A percentile compares a stretch with the other conserved stretches of the same genome.
Conservation (phyloP, 73 alveolate species). For the Vitrella brassicaformis region DNA sequence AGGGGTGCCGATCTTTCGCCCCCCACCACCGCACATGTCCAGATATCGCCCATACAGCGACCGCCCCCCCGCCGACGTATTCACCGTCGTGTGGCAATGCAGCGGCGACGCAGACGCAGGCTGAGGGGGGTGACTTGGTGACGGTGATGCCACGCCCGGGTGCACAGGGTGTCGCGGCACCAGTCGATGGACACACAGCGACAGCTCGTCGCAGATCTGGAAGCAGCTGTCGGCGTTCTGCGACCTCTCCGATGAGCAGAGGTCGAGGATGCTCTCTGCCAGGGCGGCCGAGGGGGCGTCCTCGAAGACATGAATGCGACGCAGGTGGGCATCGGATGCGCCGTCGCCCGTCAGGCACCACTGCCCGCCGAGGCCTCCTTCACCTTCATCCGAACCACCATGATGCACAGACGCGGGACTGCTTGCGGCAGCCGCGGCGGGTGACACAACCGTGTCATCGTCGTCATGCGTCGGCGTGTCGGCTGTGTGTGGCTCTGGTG, state of each 20-base stretch:
- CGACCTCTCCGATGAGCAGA: neutral
- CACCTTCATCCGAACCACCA: neutral
- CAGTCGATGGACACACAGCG: slow-evolving; percentile 6
- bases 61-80: too few relatives aligned
- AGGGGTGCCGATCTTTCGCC: too few relatives aligned
- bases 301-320: slow-evolving; percentile 11
- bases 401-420: too few relatives aligned
- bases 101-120: too few relatives aligned
- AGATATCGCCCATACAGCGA: too few relatives aligned
- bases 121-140: too few relatives aligned
- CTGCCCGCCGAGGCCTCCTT: slow-evolving; percentile 25
- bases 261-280: slow-evolving; percentile 30
- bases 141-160: too few relatives aligned
- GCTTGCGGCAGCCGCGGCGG: too few relatives aligned
- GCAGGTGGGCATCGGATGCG: neutral
- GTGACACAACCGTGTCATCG: neutral
- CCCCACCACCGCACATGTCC: too few relatives aligned
- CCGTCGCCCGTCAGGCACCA: slow-evolving; percentile 29
- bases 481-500: neutral
- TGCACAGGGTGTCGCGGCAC: neutral
- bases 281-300: slow-evolving; percentile 26
- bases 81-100: too few relatives aligned
- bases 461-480: neutral
- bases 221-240: slow-evolving; percentile 5
- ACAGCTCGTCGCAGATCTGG: slow-evolving; percentile 30